These are phyloP conservation scores for Cutaneotrichosporon curvatum DNA, from an alignment of 1,284 basidiomycete species.

Conservation along the genomic window DNA sequence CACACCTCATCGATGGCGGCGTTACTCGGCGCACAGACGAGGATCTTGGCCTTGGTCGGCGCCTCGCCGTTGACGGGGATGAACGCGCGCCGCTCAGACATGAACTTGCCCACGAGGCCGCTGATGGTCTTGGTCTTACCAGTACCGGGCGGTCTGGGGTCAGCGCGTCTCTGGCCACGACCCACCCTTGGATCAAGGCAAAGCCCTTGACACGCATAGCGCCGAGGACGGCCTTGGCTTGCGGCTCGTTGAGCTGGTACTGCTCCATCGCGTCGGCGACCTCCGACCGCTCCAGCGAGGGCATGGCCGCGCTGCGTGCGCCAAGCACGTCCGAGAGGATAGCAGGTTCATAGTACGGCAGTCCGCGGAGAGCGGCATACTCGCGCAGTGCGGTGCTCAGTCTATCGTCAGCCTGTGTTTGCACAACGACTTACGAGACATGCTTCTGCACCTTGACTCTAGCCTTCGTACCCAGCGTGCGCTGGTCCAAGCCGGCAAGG, in stretches of 20 bases:
- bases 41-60: constrained; percentile 61
- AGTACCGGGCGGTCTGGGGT: constrained; percentile 81
- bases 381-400: constrained; percentile 87
- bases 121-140: constrained; percentile 99
- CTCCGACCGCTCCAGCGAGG: constrained; percentile 53
- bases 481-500: constrained; percentile 45
- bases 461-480: constrained; percentile 47
- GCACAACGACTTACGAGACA: constrained; percentile 57
- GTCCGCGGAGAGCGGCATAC: constrained; percentile 74
- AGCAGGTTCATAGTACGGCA: constrained; percentile 66
- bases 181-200: constrained; percentile 88
- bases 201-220: constrained; percentile 73
- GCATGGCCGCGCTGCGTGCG: constrained; percentile 55
- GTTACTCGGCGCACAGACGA: constrained; percentile 96
- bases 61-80: constrained; percentile 52
- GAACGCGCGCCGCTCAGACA: constrained; percentile 56
- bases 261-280: constrained; percentile 61
- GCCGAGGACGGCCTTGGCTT: constrained; percentile 80
- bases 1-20: constrained; percentile 98
- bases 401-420: constrained; percentile 48
- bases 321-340: constrained; percentile 62
- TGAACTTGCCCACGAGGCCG: constrained; percentile 78
- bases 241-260: constrained; percentile 84
- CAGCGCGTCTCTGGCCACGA: constrained; percentile 1
- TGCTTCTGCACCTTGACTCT: constrained; percentile 74